phyloP scores from a whole-genome alignment of 345 rosid genomes.

The Pugionium cornutum region DNA sequence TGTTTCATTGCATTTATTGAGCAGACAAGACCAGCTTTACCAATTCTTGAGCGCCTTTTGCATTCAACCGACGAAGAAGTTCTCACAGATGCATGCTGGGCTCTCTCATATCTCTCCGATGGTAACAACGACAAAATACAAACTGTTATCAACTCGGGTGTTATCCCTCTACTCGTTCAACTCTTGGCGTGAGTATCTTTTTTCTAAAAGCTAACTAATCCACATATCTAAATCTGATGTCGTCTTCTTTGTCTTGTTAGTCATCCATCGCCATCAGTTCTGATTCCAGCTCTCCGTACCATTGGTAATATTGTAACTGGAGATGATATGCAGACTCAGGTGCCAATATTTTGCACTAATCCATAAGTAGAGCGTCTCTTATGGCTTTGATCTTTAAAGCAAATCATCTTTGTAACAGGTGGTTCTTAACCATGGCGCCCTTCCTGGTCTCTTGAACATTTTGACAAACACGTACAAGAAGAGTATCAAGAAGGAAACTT shows the following conservation, averaged over 20 bases:
- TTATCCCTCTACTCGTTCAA: constrained; percentile 64
- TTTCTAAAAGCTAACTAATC: not conserved
- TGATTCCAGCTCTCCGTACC: constrained; percentile 79
- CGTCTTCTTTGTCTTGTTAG: constrained; percentile 34
- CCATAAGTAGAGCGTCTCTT: not conserved
- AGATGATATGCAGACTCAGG: constrained; percentile 76
- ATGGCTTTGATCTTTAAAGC: constrained; percentile 1
- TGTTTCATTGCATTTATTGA: constrained; percentile 19
- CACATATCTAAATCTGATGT: not conserved
- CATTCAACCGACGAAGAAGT: constrained; percentile 77
- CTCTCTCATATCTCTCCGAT: constrained; percentile 63
- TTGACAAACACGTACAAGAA: constrained; percentile 58
- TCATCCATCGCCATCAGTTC: constrained; percentile 65
- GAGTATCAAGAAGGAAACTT: constrained; percentile 85
- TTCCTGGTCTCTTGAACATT: constrained; percentile 61
- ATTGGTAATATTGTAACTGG: constrained; percentile 87
- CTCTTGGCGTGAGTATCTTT: constrained; percentile 59
- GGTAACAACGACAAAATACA: constrained; percentile 78
- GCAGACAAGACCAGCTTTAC: constrained; percentile 68
- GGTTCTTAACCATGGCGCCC: constrained; percentile 57
- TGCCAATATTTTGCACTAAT: constrained; percentile 5
- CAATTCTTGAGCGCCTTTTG: constrained; percentile 64
- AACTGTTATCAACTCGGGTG: constrained; percentile 70
- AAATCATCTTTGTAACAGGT: constrained; percentile 41
- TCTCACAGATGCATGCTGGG: constrained; percentile 85